Percentiles rank a stretch among this genome's conserved stretches.
Evolutionary conservation across 169 alveolate species (phyloP).

Genomic region (Eimeria mitis): DNA sequence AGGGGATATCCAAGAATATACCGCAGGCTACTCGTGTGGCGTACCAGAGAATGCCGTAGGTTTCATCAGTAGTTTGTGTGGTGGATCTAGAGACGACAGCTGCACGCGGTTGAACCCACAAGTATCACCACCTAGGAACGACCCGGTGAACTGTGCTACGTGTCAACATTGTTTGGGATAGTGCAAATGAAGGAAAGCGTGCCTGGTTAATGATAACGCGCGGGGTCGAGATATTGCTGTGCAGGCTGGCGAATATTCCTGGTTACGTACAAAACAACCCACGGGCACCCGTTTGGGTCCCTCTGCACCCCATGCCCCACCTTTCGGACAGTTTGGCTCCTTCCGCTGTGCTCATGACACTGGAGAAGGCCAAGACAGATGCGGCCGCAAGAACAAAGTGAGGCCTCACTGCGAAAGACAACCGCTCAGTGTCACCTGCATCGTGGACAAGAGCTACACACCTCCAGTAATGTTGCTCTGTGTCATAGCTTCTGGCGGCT

Average conservation of each 20-base stretch:
- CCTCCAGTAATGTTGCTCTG: not conserved
- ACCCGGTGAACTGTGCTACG: not conserved
- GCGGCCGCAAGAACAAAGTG: constrained; percentile 87
- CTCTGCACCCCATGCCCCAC: constrained; percentile 87
- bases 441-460: not conserved
- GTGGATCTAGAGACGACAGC: not conserved
- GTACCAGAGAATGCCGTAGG: constrained; percentile 83
- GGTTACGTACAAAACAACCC: constrained; percentile 87
- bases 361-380: constrained; percentile 88
- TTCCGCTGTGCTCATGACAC: constrained; percentile 85
- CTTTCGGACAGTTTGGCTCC: constrained; percentile 77
- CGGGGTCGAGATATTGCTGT: not conserved
- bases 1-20: constrained; percentile 70
- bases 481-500: not conserved
- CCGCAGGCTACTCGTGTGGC: constrained; percentile 86
- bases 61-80: not conserved
- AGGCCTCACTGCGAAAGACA: not conserved
- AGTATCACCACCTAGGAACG: not conserved
- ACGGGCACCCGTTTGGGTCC: constrained; percentile 91
- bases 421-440: not conserved
- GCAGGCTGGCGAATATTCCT: constrained; percentile 88
- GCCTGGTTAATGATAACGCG: not conserved
- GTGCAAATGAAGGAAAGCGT: not conserved
- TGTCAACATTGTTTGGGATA: not conserved
- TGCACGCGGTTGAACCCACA: not conserved